Evolutionary conservation across 805 yeast genomes (phyloP).

Genomic region (Metschnikowia lachancei): DNA sequence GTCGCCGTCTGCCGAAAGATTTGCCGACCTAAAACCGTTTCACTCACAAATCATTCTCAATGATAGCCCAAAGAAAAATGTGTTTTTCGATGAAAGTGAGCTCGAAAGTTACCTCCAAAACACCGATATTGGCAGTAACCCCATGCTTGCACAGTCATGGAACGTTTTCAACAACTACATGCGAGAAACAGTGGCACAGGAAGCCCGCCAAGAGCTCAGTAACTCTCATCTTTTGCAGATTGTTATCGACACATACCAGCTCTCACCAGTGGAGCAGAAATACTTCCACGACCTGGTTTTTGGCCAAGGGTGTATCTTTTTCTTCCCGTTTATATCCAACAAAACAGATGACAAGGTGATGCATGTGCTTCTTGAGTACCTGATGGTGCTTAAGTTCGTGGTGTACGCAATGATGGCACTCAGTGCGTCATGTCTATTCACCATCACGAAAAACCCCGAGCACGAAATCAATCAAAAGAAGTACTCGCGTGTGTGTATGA

Average conservation of each 20-base stretch:
- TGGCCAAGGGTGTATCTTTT: conserved; percentile 12
- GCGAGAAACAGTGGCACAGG: conserved; percentile 3
- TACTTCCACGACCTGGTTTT: conserved; percentile 15
- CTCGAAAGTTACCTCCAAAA: conserved; percentile 16
- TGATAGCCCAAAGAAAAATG: conserved; percentile 14
- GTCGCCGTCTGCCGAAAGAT: conserved; percentile 7
- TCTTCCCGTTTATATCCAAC: conserved; percentile 19
- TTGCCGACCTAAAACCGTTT: conserved; percentile 18
- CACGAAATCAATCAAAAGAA: conserved; percentile 19
- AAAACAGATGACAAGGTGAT: conserved; percentile 17
- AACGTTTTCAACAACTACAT: conserved; percentile 9
- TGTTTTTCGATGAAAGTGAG: conserved; percentile 18
- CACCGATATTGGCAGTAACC: conserved; percentile 12
- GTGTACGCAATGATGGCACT: conserved; percentile 22
- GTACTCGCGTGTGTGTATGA: conserved; percentile 20
- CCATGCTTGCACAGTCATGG: conserved; percentile 17
- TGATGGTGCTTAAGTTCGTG: conserved; percentile 20
- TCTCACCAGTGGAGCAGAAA: conserved; percentile 13
- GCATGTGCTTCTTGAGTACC: conserved; percentile 21
- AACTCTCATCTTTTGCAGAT: conserved; percentile 16
- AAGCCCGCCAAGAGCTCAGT: background rate
- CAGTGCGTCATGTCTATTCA: conserved; percentile 18
- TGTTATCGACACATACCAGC: conserved; percentile 16
- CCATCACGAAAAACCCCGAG: conserved; percentile 9
- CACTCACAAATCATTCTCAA: conserved; percentile 20